A percentile compares a stretch with the other conserved stretches of the same genome.
phyloP scores from a whole-genome alignment of 441 rosid genomes.

The Francoa sonchifolia region DNA sequence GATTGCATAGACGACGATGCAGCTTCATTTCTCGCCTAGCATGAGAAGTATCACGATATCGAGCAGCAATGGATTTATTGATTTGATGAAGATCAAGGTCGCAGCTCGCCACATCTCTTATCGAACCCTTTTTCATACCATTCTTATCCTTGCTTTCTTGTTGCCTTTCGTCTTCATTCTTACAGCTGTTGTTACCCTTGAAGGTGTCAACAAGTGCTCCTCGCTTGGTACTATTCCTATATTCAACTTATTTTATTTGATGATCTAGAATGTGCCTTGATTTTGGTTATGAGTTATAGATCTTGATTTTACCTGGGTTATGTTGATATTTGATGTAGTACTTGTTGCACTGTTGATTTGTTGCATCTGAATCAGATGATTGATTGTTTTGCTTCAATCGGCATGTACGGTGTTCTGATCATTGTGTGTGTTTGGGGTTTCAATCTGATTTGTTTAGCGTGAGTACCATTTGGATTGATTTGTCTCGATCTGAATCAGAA shows the following conservation, averaged over 20 bases:
- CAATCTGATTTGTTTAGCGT: not conserved
- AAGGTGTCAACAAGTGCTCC: conserved; percentile 99
- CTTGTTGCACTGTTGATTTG: conserved; percentile 2
- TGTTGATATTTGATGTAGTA: not conserved
- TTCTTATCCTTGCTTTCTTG: conserved; percentile 91
- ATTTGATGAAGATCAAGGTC: conserved; percentile 99
- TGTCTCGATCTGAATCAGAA: conserved; percentile 8
- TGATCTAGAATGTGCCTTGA: not conserved
- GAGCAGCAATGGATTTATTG: conserved; percentile 87
- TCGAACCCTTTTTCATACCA: conserved; percentile 86
- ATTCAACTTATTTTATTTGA: not conserved
- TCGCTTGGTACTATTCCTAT: conserved; percentile 55
- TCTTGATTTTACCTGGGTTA: conserved; percentile 19
- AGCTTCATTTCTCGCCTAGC: conserved; percentile 99
- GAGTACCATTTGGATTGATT: conserved; percentile 6
- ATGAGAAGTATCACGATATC: conserved; percentile 99
- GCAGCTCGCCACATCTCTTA: conserved; percentile 99
- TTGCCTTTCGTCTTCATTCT: conserved; percentile 97
- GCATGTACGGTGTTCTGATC: conserved; percentile 4
- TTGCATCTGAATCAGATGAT: conserved; percentile 2
- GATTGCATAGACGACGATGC: conserved; percentile 81
- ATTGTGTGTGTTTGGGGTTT: conserved; percentile 9
- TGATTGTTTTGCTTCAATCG: conserved; percentile 2
- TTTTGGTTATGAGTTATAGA: conserved; percentile 9
- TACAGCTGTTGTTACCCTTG: conserved; percentile 95